Percentiles rank a stretch among this genome's conserved stretches.
Evolutionary conservation across 2,329 filamentous ascomycete species (phyloP).

Genomic region (Microdochium trichocladiopsis): DNA sequence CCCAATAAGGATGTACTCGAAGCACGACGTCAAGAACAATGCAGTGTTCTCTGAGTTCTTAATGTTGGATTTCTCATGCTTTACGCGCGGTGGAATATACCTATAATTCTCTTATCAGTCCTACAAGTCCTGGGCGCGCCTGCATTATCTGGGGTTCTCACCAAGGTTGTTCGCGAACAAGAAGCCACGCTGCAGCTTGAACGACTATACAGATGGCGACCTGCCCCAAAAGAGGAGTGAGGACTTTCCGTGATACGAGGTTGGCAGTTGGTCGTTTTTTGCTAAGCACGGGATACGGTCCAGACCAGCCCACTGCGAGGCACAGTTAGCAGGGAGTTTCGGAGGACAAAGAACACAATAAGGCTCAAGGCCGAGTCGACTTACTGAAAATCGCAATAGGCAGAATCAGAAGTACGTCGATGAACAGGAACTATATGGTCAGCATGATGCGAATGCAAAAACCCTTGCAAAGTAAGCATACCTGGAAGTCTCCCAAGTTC

Average conservation of each 20-base stretch:
- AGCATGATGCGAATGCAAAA: slow-evolving; percentile 1
- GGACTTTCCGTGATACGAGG: slow-evolving; percentile 85
- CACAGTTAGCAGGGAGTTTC: slow-evolving; percentile 5
- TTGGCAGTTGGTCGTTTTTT: slow-evolving; percentile 86
- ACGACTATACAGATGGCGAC: slow-evolving; percentile 74
- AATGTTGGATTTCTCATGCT: slow-evolving; percentile 75
- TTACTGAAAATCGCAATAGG: slow-evolving; percentile 92
- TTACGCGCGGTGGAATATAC: slow-evolving; percentile 73
- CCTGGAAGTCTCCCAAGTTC: slow-evolving; percentile 93
- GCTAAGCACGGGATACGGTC: slow-evolving; percentile 68
- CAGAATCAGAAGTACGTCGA: slow-evolving; percentile 85
- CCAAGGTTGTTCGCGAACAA: slow-evolving; percentile 76
- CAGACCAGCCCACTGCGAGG: slow-evolving; percentile 79
- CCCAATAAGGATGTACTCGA: slow-evolving; percentile 88
- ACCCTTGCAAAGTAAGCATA: slow-evolving; percentile 18
- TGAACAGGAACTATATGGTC: slow-evolving; percentile 69
- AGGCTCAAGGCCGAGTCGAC: no score
- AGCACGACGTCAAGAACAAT: slow-evolving; percentile 84
- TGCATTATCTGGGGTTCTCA: slow-evolving; percentile 24
- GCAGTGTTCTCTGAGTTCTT: slow-evolving; percentile 91
- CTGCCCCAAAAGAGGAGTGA: slow-evolving; percentile 83
- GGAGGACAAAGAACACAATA: slow-evolving; percentile 2
- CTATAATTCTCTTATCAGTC: slow-evolving; percentile 21
- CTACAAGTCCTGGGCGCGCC: slow-evolving; percentile 7
- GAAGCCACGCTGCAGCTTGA: slow-evolving; percentile 67